Evolutionary conservation across 345 rosid species (phyloP).

Genomic region (Excoecaria cochinchinensis): DNA sequence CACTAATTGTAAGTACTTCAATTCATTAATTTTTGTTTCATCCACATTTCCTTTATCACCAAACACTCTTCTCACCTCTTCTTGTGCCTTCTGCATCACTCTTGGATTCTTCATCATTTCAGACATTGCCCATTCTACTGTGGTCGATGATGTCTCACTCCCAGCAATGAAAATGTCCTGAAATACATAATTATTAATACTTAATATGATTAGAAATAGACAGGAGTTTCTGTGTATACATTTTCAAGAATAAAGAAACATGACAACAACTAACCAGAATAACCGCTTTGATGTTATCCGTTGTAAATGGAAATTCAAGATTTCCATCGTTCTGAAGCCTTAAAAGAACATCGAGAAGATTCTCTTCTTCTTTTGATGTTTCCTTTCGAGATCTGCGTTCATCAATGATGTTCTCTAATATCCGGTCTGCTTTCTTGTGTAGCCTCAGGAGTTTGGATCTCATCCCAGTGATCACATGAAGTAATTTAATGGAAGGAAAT

Average conservation of each 20-base stretch:
- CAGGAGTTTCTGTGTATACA: neutral
- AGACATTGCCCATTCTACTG: slow-evolving; percentile 29
- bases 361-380: neutral
- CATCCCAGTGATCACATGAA: slow-evolving; percentile 2
- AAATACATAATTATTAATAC: neutral
- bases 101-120: slow-evolving; percentile 33
- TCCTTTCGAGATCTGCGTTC: neutral
- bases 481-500: slow-evolving; percentile 14
- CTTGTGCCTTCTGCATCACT: slow-evolving; percentile 27
- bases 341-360: slow-evolving; percentile 39
- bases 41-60: slow-evolving; percentile 7
- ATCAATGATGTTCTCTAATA: slow-evolving; percentile 3
- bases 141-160: slow-evolving; percentile 30
- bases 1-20: slow-evolving; percentile 12
- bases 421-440: neutral
- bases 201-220: neutral
- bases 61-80: slow-evolving; percentile 30
- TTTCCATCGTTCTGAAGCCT: slow-evolving; percentile 23
- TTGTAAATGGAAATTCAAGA: slow-evolving; percentile 21
- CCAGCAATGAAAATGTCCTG: slow-evolving; percentile 37
- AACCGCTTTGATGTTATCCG: slow-evolving; percentile 36
- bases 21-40: slow-evolving; percentile 9
- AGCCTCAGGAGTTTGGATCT: neutral
- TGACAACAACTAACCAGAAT: slow-evolving; percentile 24
- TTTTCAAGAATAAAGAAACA: neutral